phyloP scores from a whole-genome alignment of 208 protist species.

The Crithidia bombi region DNA sequence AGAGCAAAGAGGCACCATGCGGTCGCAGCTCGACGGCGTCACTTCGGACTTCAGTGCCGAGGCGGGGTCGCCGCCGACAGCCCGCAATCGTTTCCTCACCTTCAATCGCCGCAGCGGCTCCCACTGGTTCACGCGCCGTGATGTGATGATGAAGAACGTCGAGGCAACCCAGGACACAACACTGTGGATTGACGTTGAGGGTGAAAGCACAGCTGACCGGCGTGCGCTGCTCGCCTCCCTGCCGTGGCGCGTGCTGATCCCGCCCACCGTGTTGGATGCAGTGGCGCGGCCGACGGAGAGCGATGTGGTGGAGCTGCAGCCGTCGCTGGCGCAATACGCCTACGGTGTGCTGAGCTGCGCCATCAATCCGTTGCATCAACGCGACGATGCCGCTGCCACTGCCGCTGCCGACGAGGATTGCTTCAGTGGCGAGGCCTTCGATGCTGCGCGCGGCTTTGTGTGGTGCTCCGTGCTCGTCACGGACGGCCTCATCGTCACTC shows the following conservation, averaged over 20 bases:
- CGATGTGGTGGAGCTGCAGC: conserved; percentile 72
- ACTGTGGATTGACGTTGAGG: conserved; percentile 66
- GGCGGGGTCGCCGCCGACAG: neutral
- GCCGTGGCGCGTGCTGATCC: conserved; percentile 39
- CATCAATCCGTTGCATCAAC: conserved; percentile 28
- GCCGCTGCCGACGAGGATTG: conserved; percentile 23
- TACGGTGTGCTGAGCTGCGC: conserved; percentile 65
- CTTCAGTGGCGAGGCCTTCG: conserved; percentile 38
- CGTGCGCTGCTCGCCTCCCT: conserved; percentile 39
- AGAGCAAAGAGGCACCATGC: conserved; percentile 11
- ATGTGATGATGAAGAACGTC: conserved; percentile 36
- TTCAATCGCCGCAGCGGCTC: conserved; percentile 33
- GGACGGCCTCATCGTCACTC: conserved; percentile 59
- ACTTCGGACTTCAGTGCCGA: neutral
- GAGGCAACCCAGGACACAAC: conserved; percentile 27
- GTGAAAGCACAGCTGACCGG: conserved; percentile 41
- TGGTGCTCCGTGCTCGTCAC: conserved; percentile 69
- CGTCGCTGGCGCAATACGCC: conserved; percentile 46
- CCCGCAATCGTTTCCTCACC: conserved; percentile 31
- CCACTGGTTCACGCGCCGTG: conserved; percentile 17
- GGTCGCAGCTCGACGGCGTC: conserved; percentile 3
- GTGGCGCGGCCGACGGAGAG: conserved; percentile 57
- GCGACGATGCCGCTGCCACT: conserved; percentile 6
- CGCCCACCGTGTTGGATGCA: conserved; percentile 49
- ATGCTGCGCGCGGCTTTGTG: conserved; percentile 38